These are phyloP conservation scores for Sedum album DNA, from an alignment of 164 flowering plant genomes.

Conservation along the genomic window DNA sequence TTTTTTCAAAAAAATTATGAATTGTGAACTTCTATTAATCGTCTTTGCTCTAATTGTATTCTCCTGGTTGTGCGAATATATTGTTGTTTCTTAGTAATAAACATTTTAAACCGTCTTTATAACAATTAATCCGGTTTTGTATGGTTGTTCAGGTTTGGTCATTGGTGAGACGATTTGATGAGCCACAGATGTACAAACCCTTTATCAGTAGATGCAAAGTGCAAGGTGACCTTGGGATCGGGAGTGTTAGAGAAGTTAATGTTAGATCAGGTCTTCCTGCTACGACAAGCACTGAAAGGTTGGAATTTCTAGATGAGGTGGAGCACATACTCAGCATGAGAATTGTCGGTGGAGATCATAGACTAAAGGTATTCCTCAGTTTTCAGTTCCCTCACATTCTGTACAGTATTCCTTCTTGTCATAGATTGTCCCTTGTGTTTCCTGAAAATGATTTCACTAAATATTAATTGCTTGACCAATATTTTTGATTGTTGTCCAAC, in stretches of 20 bases:
- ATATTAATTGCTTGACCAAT: not conserved
- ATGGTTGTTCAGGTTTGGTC: slow-evolving; percentile 11
- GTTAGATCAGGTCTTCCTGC: slow-evolving; percentile 10
- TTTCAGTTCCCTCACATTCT: not conserved
- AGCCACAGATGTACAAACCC: slow-evolving; percentile 11
- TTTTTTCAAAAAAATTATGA: too few species aligned
- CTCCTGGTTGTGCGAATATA: not conserved
- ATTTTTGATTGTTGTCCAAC: not conserved
- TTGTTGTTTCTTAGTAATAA: not conserved
- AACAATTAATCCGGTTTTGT: not conserved
- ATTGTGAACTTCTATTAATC: too few species aligned
- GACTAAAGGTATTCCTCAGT: too few species aligned
- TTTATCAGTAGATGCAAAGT: slow-evolving; percentile 10
- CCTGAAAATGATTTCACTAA: not conserved
- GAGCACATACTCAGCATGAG: too few species aligned
- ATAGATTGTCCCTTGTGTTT: not conserved
- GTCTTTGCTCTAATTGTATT: too few species aligned
- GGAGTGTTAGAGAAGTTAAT: slow-evolving; percentile 11
- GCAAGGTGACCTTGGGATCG: slow-evolving; percentile 9
- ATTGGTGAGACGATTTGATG: slow-evolving; percentile 9
- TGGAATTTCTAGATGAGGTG: slow-evolving; percentile 9
- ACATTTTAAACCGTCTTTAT: not conserved
- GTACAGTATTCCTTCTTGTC: not conserved
- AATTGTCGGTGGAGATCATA: too few species aligned
- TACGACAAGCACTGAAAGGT: slow-evolving; percentile 9